A percentile compares a stretch with the other conserved stretches of the same genome.
phyloP scores from a whole-genome alignment of 2,329 filamentous ascomycete genomes.

The Neoarthrinium moseri region DNA sequence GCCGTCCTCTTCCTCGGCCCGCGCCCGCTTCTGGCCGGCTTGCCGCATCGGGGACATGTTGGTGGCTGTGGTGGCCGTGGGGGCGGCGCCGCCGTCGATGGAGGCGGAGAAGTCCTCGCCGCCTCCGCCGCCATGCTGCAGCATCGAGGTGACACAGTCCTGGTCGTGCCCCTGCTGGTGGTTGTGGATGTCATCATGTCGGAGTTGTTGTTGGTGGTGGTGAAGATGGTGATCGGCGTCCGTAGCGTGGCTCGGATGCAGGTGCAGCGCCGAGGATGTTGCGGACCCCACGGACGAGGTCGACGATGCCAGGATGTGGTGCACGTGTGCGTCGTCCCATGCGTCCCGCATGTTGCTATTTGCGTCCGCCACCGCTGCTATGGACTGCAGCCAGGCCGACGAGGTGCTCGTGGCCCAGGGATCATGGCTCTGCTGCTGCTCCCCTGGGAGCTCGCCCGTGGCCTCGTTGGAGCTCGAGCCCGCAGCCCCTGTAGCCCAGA shows the following conservation, averaged over 20 bases:
- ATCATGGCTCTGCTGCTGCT: not conserved
- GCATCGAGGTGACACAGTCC: not conserved
- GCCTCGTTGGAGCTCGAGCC: not conserved
- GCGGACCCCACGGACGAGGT: not conserved
- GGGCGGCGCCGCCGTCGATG: not conserved
- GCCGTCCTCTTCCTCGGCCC: slow-evolving; percentile 26
- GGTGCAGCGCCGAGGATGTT: not conserved
- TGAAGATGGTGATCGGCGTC: not conserved
- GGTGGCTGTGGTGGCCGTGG: not conserved
- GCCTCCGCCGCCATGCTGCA: too few relatives aligned
- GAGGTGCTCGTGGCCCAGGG: slow-evolving; percentile 1
- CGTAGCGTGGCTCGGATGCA: not conserved
- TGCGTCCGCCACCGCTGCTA: slow-evolving; percentile 1
- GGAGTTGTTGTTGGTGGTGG: not conserved
- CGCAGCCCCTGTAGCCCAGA: slow-evolving; percentile 5
- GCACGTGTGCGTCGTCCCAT: not conserved
- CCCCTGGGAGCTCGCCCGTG: not conserved
- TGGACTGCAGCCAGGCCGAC: slow-evolving; percentile 5
- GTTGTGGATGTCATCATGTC: not conserved
- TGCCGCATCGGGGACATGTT: not conserved
- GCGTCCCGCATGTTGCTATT: not conserved
- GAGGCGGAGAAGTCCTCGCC: too few relatives aligned
- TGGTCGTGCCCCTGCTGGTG: not conserved
- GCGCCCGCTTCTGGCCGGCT: slow-evolving; percentile 28
- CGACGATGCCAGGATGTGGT: not conserved